phyloP scores from a whole-genome alignment of 2,329 filamentous ascomycete species.

The Pseudocercospora fuligena region DNA sequence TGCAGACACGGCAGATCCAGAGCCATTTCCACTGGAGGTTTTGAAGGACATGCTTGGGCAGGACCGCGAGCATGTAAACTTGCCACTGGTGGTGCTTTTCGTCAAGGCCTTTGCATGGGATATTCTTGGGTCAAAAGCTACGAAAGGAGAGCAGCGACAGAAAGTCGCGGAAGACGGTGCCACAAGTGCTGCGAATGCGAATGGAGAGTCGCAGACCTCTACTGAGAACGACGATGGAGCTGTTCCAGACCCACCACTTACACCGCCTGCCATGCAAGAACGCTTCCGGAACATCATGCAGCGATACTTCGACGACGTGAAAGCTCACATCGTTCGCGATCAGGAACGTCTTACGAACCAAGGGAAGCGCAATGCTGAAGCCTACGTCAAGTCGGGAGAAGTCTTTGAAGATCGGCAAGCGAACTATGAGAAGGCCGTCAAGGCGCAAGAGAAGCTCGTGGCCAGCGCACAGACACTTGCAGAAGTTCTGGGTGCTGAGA shows the following conservation, averaged over 20 bases:
- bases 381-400: slow-evolving; percentile 97
- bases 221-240: slow-evolving; percentile 57
- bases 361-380: slow-evolving; percentile 92
- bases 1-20: slow-evolving; percentile 69
- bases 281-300: slow-evolving; percentile 84
- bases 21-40: slow-evolving; percentile 96
- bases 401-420: slow-evolving; percentile 97
- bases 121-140: slow-evolving; percentile 77
- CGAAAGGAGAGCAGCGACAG: slow-evolving; percentile 78
- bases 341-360: slow-evolving; percentile 87
- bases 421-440: slow-evolving; percentile 92
- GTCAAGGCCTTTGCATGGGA: slow-evolving; percentile 98
- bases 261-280: slow-evolving; percentile 76
- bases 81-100: slow-evolving; percentile 90
- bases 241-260: slow-evolving; percentile 73
- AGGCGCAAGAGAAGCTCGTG: slow-evolving; percentile 87
- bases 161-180: slow-evolving; percentile 79
- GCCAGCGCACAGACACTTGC: slow-evolving; percentile 89
- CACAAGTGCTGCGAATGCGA: slow-evolving; percentile 58
- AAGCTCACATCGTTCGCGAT: slow-evolving; percentile 83
- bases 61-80: slow-evolving; percentile 87
- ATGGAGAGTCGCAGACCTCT: slow-evolving; percentile 56
- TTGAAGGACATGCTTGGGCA: slow-evolving; percentile 93
- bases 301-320: slow-evolving; percentile 92
- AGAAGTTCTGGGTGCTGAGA: slow-evolving; percentile 84